These are phyloP conservation scores for Phylloboletellus chloephorus DNA, from an alignment of 1,284 basidiomycete genomes.

Conservation along the genomic window DNA sequence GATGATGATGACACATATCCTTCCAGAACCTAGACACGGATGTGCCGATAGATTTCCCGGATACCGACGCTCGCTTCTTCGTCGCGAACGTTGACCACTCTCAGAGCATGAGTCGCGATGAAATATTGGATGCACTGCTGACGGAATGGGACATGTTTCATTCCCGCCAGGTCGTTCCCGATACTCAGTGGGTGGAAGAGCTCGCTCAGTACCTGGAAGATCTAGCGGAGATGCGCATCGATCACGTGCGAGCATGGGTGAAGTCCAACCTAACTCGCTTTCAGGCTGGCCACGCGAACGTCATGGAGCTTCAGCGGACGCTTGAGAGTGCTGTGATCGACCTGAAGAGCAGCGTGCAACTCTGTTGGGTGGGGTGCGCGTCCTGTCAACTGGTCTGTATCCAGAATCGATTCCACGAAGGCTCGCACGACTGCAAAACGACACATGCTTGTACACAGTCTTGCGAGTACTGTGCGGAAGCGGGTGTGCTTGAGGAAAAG, in stretches of 20 bases:
- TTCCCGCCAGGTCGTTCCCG: slow-evolving; percentile 33
- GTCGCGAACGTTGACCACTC: slow-evolving; percentile 26
- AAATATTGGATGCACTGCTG: slow-evolving; percentile 25
- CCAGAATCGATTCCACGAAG: slow-evolving; percentile 40
- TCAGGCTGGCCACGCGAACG: slow-evolving; percentile 38
- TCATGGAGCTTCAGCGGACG: slow-evolving; percentile 41
- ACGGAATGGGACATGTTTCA: slow-evolving; percentile 31
- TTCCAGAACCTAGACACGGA: slow-evolving; percentile 48
- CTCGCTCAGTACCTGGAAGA: slow-evolving; percentile 37
- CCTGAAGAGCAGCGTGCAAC: slow-evolving; percentile 41
- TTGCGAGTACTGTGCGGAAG: slow-evolving; percentile 41
- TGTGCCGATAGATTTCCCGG: slow-evolving; percentile 31
- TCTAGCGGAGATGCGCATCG: slow-evolving; percentile 38
- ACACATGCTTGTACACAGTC: slow-evolving; percentile 39
- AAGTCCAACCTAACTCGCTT: slow-evolving; percentile 45
- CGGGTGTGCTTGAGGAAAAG: slow-evolving; percentile 10
- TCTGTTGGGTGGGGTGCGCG: slow-evolving; percentile 44
- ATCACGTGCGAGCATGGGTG: slow-evolving; percentile 47
- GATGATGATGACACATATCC: background rate
- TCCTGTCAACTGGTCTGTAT: slow-evolving; percentile 46
- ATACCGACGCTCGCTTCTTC: slow-evolving; percentile 37
- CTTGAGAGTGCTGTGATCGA: slow-evolving; percentile 40
- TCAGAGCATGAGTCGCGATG: slow-evolving; percentile 24
- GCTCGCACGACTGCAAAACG: slow-evolving; percentile 45
- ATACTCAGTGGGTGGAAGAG: slow-evolving; percentile 39